phyloP scores from a whole-genome alignment of 1,284 basidiomycete species.

The Trichosporon asahii region DNA sequence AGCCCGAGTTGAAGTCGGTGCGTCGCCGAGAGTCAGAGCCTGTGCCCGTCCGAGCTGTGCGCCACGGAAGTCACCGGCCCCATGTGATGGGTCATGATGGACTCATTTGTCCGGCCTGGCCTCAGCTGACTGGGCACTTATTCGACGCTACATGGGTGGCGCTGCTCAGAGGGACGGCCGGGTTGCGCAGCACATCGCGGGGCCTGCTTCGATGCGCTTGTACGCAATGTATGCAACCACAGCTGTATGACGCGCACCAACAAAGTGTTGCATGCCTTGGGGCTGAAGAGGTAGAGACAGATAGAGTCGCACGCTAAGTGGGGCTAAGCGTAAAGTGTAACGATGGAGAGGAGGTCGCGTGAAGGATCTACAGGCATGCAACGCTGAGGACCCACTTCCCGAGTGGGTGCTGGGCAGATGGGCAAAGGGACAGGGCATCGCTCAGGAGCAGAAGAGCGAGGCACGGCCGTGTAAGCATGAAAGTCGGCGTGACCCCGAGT shows the following conservation, averaged over 20 bases:
- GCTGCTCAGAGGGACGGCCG: too few relatives aligned
- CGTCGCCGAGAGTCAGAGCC: background rate
- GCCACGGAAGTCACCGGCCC: background rate
- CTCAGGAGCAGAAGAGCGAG: background rate
- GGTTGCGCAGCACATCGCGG: too few relatives aligned
- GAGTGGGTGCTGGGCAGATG: too few relatives aligned
- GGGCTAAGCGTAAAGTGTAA: constrained; percentile 2
- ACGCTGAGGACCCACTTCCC: background rate
- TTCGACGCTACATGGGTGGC: too few relatives aligned
- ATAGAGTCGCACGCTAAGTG: background rate
- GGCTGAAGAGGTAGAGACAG: background rate
- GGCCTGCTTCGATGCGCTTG: too few relatives aligned
- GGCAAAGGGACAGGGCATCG: background rate
- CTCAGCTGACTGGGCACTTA: background rate
- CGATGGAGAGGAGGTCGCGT: background rate
- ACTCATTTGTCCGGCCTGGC: too few relatives aligned
- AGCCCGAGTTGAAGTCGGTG: background rate
- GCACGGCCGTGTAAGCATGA: background rate
- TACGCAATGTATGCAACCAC: too few relatives aligned
- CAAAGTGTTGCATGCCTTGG: background rate
- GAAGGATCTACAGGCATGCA: constrained; percentile 2
- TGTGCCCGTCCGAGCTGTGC: background rate
- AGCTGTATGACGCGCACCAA: background rate
- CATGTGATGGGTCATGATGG: background rate
- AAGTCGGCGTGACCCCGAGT: background rate